Conservation (phyloP, 352 stramenopile species). For the Stephanocyclus meneghinianus region DNA sequence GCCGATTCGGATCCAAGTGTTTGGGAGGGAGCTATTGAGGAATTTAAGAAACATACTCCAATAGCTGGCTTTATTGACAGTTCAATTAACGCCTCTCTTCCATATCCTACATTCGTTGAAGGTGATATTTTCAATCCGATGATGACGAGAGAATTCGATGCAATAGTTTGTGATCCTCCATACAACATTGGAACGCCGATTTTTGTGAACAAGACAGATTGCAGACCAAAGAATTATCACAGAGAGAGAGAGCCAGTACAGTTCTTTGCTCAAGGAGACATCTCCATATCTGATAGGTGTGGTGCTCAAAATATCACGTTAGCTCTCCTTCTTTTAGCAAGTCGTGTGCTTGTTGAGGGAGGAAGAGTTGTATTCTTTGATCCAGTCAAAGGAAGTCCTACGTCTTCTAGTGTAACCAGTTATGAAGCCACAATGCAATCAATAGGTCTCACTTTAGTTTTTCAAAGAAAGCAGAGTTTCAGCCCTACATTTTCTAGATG, state of each 20-base stretch:
- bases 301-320: slow-evolving; percentile 19
- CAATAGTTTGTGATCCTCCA: slow-evolving; percentile 48
- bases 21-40: slow-evolving; percentile 21
- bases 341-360: slow-evolving; percentile 28
- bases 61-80: not conserved
- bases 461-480: slow-evolving; percentile 34
- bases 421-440: slow-evolving; percentile 19
- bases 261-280: not conserved
- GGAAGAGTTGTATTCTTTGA: slow-evolving; percentile 52
- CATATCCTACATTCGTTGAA: slow-evolving; percentile 35
- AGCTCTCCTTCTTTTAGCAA: slow-evolving; percentile 34
- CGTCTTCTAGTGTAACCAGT: slow-evolving; percentile 26
- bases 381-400: slow-evolving; percentile 29
- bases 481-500: slow-evolving; percentile 46
- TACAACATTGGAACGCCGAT: slow-evolving; percentile 53
- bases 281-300: not conserved
- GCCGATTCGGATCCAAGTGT: slow-evolving; percentile 41
- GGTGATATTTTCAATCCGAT: slow-evolving; percentile 36
- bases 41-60: slow-evolving; percentile 24
- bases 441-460: slow-evolving; percentile 24
- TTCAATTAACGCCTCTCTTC: not conserved
- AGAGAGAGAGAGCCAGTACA: not conserved
- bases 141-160: slow-evolving; percentile 33
- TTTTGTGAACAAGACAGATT: slow-evolving; percentile 35
- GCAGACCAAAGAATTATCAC: slow-evolving; percentile 41